Evolutionary conservation across 2,329 filamentous ascomycete genomes (phyloP).

Genomic region (Cladosporium austrohemisphaericum): DNA sequence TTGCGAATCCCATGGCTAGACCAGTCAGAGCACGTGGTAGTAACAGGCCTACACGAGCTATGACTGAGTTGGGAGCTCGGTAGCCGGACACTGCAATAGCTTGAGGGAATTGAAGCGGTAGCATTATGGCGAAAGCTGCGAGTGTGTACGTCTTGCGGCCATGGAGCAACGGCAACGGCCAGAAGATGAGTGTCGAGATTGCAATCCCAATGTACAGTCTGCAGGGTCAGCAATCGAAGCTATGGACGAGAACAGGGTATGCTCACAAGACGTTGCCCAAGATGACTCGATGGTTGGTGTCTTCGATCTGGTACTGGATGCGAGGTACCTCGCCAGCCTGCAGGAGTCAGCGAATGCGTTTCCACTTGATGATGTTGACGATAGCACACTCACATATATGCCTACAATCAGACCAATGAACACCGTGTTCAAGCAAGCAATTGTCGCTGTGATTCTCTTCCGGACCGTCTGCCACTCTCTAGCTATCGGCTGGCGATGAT

Average conservation of each 20-base stretch:
- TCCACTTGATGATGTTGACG: background rate
- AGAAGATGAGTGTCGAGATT: constrained; percentile 65
- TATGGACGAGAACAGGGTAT: constrained; percentile 25
- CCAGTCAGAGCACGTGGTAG: constrained; percentile 64
- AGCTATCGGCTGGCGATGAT: constrained; percentile 63
- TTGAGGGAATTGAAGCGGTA: constrained; percentile 73
- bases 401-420: constrained; percentile 68
- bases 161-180: constrained; percentile 71
- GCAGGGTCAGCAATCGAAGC: constrained; percentile 16
- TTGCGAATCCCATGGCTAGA: constrained; percentile 66
- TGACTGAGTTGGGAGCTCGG: constrained; percentile 53
- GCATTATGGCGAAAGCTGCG: constrained; percentile 61
- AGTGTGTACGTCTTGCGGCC: constrained; percentile 76
- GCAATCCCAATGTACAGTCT: constrained; percentile 67
- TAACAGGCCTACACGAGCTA: constrained; percentile 60
- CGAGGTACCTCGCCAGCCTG: constrained; percentile 70
- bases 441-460: constrained; percentile 65
- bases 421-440: constrained; percentile 70
- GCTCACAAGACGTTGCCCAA: constrained; percentile 65
- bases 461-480: constrained; percentile 66
- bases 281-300: constrained; percentile 63
- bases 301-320: constrained; percentile 72
- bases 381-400: constrained; percentile 54
- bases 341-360: background rate
- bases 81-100: constrained; percentile 60